Percentiles rank a stretch among this genome's conserved stretches.
Conservation (phyloP, 768 basidiomycete genomes). For the Lactifluus echinatus region DNA sequence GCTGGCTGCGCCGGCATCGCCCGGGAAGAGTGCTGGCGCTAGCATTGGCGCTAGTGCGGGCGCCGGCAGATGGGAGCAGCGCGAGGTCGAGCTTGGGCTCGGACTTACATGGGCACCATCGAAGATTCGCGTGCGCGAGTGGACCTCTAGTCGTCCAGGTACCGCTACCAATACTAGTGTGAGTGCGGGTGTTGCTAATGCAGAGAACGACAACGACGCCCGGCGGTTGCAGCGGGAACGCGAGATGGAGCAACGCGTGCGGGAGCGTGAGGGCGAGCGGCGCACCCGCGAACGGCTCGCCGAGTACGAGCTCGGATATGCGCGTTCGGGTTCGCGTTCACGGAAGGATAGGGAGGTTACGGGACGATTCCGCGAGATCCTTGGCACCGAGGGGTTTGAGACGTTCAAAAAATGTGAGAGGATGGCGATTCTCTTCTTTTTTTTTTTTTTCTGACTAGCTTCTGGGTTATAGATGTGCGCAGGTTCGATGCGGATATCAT, state of each 20-base stretch:
- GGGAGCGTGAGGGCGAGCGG: slow-evolving; percentile 22
- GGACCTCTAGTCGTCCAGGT: slow-evolving; percentile 3
- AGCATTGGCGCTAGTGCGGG: background rate
- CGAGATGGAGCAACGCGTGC: slow-evolving; percentile 20
- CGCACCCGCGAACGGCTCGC: slow-evolving; percentile 20
- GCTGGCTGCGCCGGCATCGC: background rate
- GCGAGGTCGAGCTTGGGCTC: slow-evolving; percentile 19
- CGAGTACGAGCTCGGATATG: slow-evolving; percentile 25
- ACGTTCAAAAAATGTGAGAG: slow-evolving; percentile 55
- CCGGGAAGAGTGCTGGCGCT: background rate
- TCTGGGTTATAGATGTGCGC: slow-evolving; percentile 47
- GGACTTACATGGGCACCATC: slow-evolving; percentile 21
- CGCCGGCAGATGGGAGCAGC: slow-evolving; percentile 15
- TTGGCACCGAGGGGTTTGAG: slow-evolving; percentile 18
- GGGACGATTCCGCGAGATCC: slow-evolving; percentile 16
- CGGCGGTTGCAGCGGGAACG: slow-evolving; percentile 21
- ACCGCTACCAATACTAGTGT: too few relatives aligned
- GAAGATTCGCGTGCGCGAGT: slow-evolving; percentile 21
- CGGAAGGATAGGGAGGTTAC: slow-evolving; percentile 18
- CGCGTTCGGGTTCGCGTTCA: slow-evolving; percentile 12
- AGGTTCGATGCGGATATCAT: slow-evolving; percentile 69
- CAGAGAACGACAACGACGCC: slow-evolving; percentile 13
- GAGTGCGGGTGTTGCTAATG: background rate
- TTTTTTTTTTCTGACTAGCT: background rate
- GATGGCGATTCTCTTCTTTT: background rate